Conservation (phyloP, 2,329 filamentous ascomycete species). For the Neoscytalidium dimidiatum region DNA sequence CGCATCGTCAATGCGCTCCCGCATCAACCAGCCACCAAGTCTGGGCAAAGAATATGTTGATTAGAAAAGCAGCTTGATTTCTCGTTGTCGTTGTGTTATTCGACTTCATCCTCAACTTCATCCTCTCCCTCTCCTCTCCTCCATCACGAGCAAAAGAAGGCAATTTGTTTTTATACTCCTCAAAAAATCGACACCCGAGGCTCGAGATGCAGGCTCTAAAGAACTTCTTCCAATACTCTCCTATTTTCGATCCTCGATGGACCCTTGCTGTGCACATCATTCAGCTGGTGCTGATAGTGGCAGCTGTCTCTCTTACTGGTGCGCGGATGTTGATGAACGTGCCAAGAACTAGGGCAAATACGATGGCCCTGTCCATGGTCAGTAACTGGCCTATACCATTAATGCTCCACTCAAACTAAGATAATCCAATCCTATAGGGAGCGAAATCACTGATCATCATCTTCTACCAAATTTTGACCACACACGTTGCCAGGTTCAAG, state of each 20-base stretch:
- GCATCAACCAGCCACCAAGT: not conserved
- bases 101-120: not conserved
- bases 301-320: not conserved
- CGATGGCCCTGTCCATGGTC: conserved; percentile 30
- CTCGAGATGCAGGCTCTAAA: not conserved
- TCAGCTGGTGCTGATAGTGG: conserved; percentile 5
- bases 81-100: not conserved
- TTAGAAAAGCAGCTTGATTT: not conserved
- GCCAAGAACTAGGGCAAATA: conserved; percentile 26
- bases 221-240: not conserved
- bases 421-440: conserved; percentile 26
- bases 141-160: not conserved
- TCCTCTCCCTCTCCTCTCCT: not conserved
- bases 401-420: not conserved
- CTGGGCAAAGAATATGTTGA: not conserved
- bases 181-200: not conserved
- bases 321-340: conserved; percentile 26
- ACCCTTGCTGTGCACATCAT: not conserved
- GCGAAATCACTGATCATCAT: conserved; percentile 45
- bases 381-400: not conserved
- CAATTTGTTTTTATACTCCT: not conserved
- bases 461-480: conserved; percentile 43
- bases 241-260: not conserved
- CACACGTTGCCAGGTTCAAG: conserved; percentile 34
- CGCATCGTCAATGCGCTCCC: not conserved